These are phyloP conservation scores for Cladosporium cucumerinum DNA, from an alignment of 2,329 filamentous ascomycete genomes.

Conservation along the genomic window DNA sequence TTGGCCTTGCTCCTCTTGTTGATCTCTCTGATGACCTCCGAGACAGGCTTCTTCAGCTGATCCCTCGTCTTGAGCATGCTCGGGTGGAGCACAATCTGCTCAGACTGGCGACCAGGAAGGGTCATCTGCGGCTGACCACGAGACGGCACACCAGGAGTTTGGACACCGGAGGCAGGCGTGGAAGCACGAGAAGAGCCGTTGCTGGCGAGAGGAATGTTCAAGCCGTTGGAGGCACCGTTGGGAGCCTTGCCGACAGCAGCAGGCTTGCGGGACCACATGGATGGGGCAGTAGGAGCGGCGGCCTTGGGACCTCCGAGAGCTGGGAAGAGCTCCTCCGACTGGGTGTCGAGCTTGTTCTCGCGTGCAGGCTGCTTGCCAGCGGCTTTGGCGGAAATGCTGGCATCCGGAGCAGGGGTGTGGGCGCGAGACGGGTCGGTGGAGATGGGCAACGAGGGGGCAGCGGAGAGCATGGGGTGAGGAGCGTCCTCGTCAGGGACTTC, in stretches of 20 bases:
- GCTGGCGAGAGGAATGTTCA: conserved; percentile 40
- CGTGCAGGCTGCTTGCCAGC: conserved; percentile 66
- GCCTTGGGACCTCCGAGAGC: conserved; percentile 74
- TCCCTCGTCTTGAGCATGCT: conserved; percentile 71
- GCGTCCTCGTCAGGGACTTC: conserved; percentile 79
- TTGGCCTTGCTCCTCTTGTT: conserved; percentile 87
- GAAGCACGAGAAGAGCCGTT: conserved; percentile 56
- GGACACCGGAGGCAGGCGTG: conserved; percentile 59
- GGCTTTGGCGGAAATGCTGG: conserved; percentile 58
- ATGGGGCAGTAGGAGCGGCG: conserved; percentile 58
- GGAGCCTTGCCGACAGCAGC: conserved; percentile 46
- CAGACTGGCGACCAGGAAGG: conserved; percentile 78
- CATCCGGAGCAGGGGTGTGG: conserved; percentile 34
- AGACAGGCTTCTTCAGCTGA: conserved; percentile 79
- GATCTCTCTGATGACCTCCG: conserved; percentile 84
- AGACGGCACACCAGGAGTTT: conserved; percentile 48
- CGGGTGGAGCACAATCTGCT: conserved; percentile 70
- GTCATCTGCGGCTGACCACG: conserved; percentile 52
- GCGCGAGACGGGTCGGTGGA: conserved; percentile 34
- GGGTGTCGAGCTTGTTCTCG: conserved; percentile 64
- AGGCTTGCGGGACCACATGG: conserved; percentile 74
- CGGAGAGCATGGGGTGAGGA: conserved; percentile 48
- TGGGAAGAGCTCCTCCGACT: conserved; percentile 92
- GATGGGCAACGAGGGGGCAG: conserved; percentile 45
- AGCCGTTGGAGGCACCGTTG: conserved; percentile 36